Evolutionary conservation across 305 asterid genomes (phyloP).

Genomic region (Plantago coronopus): DNA sequence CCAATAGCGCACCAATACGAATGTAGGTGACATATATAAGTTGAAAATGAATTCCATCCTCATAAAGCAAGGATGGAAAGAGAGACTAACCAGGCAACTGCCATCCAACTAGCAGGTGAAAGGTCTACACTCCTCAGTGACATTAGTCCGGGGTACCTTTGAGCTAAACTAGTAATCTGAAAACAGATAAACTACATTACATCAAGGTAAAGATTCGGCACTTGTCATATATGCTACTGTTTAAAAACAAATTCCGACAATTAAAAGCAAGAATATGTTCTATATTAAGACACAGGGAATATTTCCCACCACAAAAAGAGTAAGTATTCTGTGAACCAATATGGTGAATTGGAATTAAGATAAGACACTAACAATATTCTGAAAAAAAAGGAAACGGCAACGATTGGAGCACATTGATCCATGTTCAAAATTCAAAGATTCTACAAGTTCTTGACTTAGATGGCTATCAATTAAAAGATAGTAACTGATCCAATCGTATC

Average conservation of each 20-base stretch:
- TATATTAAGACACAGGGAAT: slow-evolving; percentile 2
- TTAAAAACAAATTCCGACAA: slow-evolving; percentile 4
- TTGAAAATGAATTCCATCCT: background rate
- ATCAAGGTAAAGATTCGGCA: slow-evolving; percentile 11
- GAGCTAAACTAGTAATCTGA: slow-evolving; percentile 68
- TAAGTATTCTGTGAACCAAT: slow-evolving; percentile 14
- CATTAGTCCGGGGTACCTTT: slow-evolving; percentile 74
- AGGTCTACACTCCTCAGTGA: slow-evolving; percentile 90
- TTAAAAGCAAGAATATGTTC: slow-evolving; percentile 41
- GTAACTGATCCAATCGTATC: slow-evolving; percentile 31
- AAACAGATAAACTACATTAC: slow-evolving; percentile 12
- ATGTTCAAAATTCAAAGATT: slow-evolving; percentile 33
- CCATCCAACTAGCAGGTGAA: slow-evolving; percentile 99
- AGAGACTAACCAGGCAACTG: slow-evolving; percentile 80
- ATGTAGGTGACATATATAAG: background rate
- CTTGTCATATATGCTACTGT: slow-evolving; percentile 8
- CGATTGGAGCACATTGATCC: slow-evolving; percentile 19
- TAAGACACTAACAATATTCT: slow-evolving; percentile 24
- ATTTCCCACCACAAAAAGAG: slow-evolving; percentile 17
- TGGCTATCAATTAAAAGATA: slow-evolving; percentile 24
- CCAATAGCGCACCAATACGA: background rate
- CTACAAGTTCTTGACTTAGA: slow-evolving; percentile 26
- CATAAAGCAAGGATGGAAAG: background rate
- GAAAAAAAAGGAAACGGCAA: slow-evolving; percentile 10
- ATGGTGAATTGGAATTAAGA: slow-evolving; percentile 26